phyloP scores from a whole-genome alignment of 805 yeast species.

The Wickerhamomyces xylosicus region DNA sequence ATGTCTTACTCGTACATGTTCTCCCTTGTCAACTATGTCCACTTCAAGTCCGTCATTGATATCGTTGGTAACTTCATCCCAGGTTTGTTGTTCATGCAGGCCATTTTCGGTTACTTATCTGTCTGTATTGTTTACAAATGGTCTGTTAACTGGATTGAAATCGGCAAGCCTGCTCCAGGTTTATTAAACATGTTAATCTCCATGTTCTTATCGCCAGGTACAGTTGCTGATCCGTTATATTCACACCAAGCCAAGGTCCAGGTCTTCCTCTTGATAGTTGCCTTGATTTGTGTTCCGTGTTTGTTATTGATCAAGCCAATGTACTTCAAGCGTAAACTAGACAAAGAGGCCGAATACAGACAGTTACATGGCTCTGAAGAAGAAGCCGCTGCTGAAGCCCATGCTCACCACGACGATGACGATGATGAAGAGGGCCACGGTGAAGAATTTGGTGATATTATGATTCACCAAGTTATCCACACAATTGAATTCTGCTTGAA shows the following conservation, averaged over 20 bases:
- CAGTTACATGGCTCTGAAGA: constrained; percentile 25
- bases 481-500: constrained; percentile 97
- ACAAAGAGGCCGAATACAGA: constrained; percentile 19
- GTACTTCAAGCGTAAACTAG: constrained; percentile 43
- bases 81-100: constrained; percentile 90
- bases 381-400: constrained; percentile 46
- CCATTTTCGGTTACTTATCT: constrained; percentile 89
- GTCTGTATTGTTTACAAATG: constrained; percentile 87
- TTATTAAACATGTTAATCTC: constrained; percentile 88
- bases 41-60: constrained; percentile 66
- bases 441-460: constrained; percentile 82
- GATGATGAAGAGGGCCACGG: constrained; percentile 34
- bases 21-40: constrained; percentile 70
- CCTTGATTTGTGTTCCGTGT: constrained; percentile 92
- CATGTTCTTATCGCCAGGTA: constrained; percentile 94
- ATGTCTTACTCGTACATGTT: constrained; percentile 87
- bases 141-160: constrained; percentile 84
- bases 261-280: constrained; percentile 56
- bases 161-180: constrained; percentile 79
- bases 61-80: constrained; percentile 91
- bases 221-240: constrained; percentile 70
- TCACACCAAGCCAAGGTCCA: constrained; percentile 75
- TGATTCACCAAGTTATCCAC: constrained; percentile 97
- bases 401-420: constrained; percentile 32
- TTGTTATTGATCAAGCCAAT: constrained; percentile 78